Evolutionary conservation across 176 grass and related monocot species (phyloP).

Genomic region (Leersia perrieri): DNA sequence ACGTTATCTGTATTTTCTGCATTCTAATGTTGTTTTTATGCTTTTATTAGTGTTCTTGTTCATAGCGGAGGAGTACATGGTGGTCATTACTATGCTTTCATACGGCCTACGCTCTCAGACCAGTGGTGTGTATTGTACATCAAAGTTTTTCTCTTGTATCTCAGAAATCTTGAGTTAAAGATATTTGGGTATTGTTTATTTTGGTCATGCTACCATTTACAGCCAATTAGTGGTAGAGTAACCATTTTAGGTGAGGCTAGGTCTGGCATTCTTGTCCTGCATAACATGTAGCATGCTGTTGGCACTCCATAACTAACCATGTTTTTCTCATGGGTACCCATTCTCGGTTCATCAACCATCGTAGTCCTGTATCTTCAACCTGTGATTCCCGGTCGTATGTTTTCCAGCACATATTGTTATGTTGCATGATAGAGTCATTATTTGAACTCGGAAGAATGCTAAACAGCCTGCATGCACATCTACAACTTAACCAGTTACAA

Average conservation of each 20-base stretch:
- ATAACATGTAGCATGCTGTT: neutral
- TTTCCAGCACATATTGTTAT: neutral
- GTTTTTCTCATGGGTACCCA: neutral
- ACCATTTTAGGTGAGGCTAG: neutral
- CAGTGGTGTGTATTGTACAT: slow-evolving; percentile 62
- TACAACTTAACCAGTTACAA: neutral
- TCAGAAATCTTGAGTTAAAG: slow-evolving; percentile 12
- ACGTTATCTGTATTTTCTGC: slow-evolving; percentile 8
- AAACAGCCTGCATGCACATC: slow-evolving; percentile 14
- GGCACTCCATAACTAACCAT: neutral
- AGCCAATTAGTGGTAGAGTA: neutral
- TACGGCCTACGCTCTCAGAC: slow-evolving; percentile 81
- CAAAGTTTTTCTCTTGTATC: neutral
- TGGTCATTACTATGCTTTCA: slow-evolving; percentile 98
- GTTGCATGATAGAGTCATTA: neutral
- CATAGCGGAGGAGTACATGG: slow-evolving; percentile 99
- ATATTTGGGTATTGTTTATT: slow-evolving; percentile 5
- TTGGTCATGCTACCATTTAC: slow-evolving; percentile 3
- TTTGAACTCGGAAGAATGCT: neutral
- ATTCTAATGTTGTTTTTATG: slow-evolving; percentile 33
- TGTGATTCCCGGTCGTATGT: neutral
- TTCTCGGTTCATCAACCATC: neutral
- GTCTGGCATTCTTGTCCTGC: neutral
- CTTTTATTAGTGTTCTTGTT: slow-evolving; percentile 87
- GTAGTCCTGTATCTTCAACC: neutral